Evolutionary conservation across 768 basidiomycete genomes (phyloP), one percentile per base, ranked within the genome.

Genomic region (Mycena albidolilacea): DNA sequence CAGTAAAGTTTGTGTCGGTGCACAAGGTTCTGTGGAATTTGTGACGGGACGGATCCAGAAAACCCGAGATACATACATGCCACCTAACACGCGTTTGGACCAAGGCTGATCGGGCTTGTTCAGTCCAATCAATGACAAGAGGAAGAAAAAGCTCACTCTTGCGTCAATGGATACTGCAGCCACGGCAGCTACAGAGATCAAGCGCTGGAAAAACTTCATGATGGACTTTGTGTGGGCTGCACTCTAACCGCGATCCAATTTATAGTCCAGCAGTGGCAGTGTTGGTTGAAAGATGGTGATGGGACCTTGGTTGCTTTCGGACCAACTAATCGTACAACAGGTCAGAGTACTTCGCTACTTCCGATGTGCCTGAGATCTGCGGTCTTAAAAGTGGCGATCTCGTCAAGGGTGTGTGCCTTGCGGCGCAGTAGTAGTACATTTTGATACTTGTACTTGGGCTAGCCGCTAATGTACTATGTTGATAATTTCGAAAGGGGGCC

Each of bases 71-170:
- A 65, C 64, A 55, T 65, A 55, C 64, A 65, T 65, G 64, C 64
- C 64, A 38, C 64, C 64, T 65, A 65, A 65, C 12, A 65, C 52
- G 44, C 64, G 64, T 55, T 65, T 65, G 64, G 64, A 65, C 64
- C 12, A 55, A 65, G 64, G 52, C 64, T 65, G 30, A 65, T 23
- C 21, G 52, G 52, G 52, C 38, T 65, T 65, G 55, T 17, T 65
- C n/a, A 65, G 64, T 14, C 48, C 12, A 65, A 54, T 43, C 38
- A 65, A 65, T 65, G n/a, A 54, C 52, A 65, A 63, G 2, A n/a
- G 46, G 46, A 48, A 15, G 41, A 7, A 10, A 48, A 15, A 48
- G 4, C 46, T 48, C 46, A 48, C 46, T 48, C 46, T 48, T 48
- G 46, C 15, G 46, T 48, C 46, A 15, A 48, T 17, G 46, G 46